These are phyloP conservation scores for Entoloma clypeatum DNA, from an alignment of 1,284 basidiomycete species.

Conservation along the genomic window DNA sequence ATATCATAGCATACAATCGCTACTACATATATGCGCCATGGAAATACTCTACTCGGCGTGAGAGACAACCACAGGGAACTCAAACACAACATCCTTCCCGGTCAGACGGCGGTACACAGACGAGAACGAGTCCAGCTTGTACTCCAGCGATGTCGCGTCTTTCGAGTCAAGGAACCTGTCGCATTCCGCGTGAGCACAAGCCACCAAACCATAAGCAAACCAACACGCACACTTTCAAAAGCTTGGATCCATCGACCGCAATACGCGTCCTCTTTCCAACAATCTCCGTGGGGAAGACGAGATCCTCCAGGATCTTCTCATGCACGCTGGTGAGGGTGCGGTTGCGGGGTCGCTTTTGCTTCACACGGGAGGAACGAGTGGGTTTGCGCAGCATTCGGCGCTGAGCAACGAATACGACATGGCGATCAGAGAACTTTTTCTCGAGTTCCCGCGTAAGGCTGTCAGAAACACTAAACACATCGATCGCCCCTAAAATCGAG, in stretches of 20 bases:
- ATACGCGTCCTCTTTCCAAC: conserved; percentile 97
- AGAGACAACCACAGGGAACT: conserved; percentile 74
- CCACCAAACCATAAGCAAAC: conserved; percentile 8
- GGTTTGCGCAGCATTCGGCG: conserved; percentile 98
- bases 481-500: conserved; percentile 10
- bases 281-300: conserved; percentile 99
- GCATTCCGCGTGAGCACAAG: conserved; percentile 11
- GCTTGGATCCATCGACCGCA: conserved; percentile 85
- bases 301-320: conserved; percentile 98
- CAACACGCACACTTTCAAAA: conserved; percentile 86
- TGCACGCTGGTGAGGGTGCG: conserved; percentile 98
- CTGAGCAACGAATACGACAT: conserved; percentile 98
- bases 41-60: conserved; percentile 30
- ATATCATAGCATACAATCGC: conserved; percentile 19
- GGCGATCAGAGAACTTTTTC: conserved; percentile 99
- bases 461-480: conserved; percentile 17
- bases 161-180: conserved; percentile 94
- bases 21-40: too few relatives aligned
- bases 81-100: conserved; percentile 91
- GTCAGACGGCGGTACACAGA: conserved; percentile 93
- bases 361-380: conserved; percentile 86
- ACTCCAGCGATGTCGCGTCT: conserved; percentile 97
- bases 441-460: conserved; percentile 98
- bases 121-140: conserved; percentile 98
- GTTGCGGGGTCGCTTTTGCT: conserved; percentile 96